These are phyloP conservation scores for Agaricus bisporus DNA, from an alignment of 768 basidiomycete genomes.

Conservation along the genomic window DNA sequence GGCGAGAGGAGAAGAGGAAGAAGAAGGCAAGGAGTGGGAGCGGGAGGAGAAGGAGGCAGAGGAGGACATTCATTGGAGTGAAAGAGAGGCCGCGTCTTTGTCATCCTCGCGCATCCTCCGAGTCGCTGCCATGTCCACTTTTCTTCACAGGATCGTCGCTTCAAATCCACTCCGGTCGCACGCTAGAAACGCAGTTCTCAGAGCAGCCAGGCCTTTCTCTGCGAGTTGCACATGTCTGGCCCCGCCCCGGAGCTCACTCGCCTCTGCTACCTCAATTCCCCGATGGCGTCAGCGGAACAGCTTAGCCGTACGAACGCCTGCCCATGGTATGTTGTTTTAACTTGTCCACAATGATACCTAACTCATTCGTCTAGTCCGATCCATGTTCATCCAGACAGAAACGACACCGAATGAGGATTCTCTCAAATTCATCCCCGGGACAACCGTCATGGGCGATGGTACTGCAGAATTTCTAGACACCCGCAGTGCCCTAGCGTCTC, in stretches of 20 bases:
- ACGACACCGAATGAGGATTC: slow-evolving; percentile 96
- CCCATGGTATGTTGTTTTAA: not conserved
- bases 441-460: slow-evolving; percentile 80
- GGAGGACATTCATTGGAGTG: not conserved
- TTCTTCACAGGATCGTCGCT: not conserved
- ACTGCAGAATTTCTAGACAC: slow-evolving; percentile 94
- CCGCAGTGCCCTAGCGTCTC: slow-evolving; percentile 79
- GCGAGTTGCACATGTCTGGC: not conserved
- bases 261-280: slow-evolving; percentile 5
- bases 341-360: not conserved
- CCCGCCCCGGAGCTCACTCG: not conserved
- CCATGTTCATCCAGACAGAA: slow-evolving; percentile 99
- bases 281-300: slow-evolving; percentile 7
- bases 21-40: slow-evolving; percentile 16
- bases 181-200: not conserved
- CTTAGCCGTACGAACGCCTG: not conserved
- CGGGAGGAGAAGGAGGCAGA: slow-evolving; percentile 16
- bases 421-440: slow-evolving; percentile 95
- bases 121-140: not conserved
- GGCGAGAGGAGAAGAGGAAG: slow-evolving; percentile 31
- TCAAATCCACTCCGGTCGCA: not conserved
- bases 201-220: slow-evolving; percentile 1
- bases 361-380: slow-evolving; percentile 44
- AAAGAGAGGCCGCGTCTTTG: not conserved
- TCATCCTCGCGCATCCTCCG: not conserved